Evolutionary conservation across 768 basidiomycete genomes (phyloP), one percentile per base, ranked within the genome.

Genomic region (Kwoniella dejecticola): DNA sequence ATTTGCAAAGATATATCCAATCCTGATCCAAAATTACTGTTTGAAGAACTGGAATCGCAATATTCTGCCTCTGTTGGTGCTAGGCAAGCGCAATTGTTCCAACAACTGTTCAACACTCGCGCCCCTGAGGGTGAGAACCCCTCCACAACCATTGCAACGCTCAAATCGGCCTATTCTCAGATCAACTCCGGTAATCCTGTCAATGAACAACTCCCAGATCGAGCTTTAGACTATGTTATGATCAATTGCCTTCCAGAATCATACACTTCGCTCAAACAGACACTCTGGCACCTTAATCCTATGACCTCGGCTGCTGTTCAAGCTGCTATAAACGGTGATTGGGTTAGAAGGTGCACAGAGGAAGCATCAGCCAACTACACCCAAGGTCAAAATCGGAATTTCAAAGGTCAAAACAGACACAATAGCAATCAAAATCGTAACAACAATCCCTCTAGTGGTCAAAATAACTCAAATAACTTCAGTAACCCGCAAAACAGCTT

Each of bases 211-310:
- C 26, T 53, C 5, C 46, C 52, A 12, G 64, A 66, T 36, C 17
- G 23, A 21, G 52, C 62, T 47, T 46, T 66, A n/a, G 59, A 60
- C 31, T 66, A 66, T 49, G 64, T 60, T 11, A 66, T 57, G 60
- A 52, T 55, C 29, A 36, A 29, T 58, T 1, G 60, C 60, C 54
- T 66, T 46, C 64, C 64, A 27, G 55, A 62, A n/a, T 57, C 60
- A 5, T 66, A 6, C 23, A 19, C 31, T 21, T 56, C 52, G 4
- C 45, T 46, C 46, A 62, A 62, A 42, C 64, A 66, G 42, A 45
- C 45, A 4, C 60, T 66, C 10, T 66, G 64, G 60, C 40, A 62
- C 7, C 36, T 27, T 54, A 13, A 54, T 26, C 48, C 23, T 10
- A 30, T 57, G n/a, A 57, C 23, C 17, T 57, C 55, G 3, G 55